Base-by-base conservation (phyloP, 2,329 filamentous ascomycete species). In the Penicillium sp. region DNA sequence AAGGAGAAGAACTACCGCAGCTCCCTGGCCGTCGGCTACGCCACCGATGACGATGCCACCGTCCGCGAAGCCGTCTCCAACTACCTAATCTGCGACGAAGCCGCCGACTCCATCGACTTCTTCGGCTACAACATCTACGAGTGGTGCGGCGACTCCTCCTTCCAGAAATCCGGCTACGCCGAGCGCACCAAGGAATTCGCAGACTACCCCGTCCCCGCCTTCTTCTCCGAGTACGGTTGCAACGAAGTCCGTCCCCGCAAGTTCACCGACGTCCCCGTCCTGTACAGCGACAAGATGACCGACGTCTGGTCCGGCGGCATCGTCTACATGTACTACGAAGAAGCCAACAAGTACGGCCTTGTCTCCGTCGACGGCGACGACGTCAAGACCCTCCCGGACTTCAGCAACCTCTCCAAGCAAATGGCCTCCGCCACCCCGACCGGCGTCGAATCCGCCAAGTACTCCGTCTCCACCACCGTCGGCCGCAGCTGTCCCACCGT, bases 101-200 rank as follows among this genome's bases (percentile, higher is more conserved):
- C 81, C 53, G 73, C 76, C 8, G 72, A 73, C 64, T 70, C 85
- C 53, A 95, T 97, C 58, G 93, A 98, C 73, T 97, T 94, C 78
- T 98, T 90, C 87, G 93, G 93, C 52, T 97, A 97, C 84, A 98
- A 98, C 79, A 95, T 97, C 75, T 98, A 98, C 80, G 95, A 90
- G 46, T 98, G 93, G 93, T 98, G 93, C 69, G 93, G 91, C 60
- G 71, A 90, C 61, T 95, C 87, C 65, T 81, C 76, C 63, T 93
- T 85, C 75, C 65, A 76, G 32, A 66, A 77, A 52, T 96, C 93
- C 3, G 88, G 88, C 48, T 98, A 90, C 73, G 77, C 84, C 57
- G 78, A 82, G 49, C 86, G 91, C 69, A 89, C 89, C 60, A 71
- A 87, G 58, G 91, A 96, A 74, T 98, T 96, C 76, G 70, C 77